Evolutionary conservation across 75 land plant species (phyloP).

Genomic region (Chamaecyparis obtusa): DNA sequence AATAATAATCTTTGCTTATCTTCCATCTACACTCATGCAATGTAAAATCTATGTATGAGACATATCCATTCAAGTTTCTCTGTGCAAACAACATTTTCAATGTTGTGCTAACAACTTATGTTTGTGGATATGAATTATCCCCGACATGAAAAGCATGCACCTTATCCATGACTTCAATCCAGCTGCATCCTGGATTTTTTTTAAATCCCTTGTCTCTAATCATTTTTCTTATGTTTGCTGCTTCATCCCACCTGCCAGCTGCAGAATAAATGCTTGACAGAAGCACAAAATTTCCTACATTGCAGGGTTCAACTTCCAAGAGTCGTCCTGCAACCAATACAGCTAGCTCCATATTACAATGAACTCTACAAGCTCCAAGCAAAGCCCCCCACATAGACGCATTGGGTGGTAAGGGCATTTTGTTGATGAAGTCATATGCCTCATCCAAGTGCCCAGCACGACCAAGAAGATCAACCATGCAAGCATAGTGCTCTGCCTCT

Average conservation of each 20-base stretch:
- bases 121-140: conserved; percentile 11
- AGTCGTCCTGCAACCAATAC: conserved; percentile 24
- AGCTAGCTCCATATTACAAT: conserved; percentile 30
- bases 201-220: conserved; percentile 22
- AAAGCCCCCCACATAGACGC: conserved; percentile 36
- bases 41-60: conserved; percentile 7
- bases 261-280: conserved; percentile 31
- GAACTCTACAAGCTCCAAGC: conserved; percentile 37
- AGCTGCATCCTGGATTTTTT: conserved; percentile 35
- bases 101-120: not conserved
- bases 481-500: not conserved
- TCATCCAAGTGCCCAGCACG: conserved; percentile 1
- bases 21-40: not conserved
- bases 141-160: conserved; percentile 19
- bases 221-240: conserved; percentile 14
- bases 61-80: conserved; percentile 3
- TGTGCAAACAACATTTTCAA: not conserved
- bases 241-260: conserved; percentile 29
- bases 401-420: conserved; percentile 41
- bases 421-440: conserved; percentile 34
- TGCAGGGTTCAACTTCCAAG: conserved; percentile 10
- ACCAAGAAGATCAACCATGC: conserved; percentile 14
- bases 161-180: conserved; percentile 26
- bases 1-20: not conserved
- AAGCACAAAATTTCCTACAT: conserved; percentile 26